Conservation (phyloP, 1,139 yeast genomes). For the Diutina neorugosa region DNA sequence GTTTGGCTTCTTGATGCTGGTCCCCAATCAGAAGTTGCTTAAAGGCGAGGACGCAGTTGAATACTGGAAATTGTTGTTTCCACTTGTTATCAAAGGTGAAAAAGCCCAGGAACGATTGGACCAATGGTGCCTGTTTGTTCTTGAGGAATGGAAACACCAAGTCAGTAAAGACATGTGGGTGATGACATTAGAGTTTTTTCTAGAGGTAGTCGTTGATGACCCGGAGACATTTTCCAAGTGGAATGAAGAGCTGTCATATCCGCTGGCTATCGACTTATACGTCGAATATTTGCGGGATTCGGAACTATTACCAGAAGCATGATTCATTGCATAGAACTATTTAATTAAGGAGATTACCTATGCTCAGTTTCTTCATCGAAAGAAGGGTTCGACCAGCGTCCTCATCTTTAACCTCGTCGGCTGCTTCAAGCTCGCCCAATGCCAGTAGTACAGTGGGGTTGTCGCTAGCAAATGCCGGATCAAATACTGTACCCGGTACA, state of each 20-base stretch:
- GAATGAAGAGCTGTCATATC: constrained; percentile 86
- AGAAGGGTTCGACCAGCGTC: constrained; percentile 4
- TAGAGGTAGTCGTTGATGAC: constrained; percentile 36
- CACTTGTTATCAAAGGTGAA: constrained; percentile 4
- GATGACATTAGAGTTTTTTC: constrained; percentile 63
- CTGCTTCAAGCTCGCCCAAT: not conserved
- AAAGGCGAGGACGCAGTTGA: constrained; percentile 54
- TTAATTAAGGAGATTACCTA: constrained; percentile 2
- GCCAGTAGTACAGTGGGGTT: not conserved
- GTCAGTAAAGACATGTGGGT: constrained; percentile 74
- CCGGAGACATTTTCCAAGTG: constrained; percentile 38
- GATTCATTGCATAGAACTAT: not conserved
- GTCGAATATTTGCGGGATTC: constrained; percentile 45
- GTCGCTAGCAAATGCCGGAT: not conserved
- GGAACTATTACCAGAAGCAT: not conserved
- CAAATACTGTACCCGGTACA: not conserved
- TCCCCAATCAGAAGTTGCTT: constrained; percentile 42
- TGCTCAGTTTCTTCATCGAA: constrained; percentile 4
- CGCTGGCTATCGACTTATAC: constrained; percentile 74
- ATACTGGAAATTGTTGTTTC: constrained; percentile 66
- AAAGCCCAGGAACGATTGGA: constrained; percentile 16
- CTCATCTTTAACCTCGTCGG: not conserved
- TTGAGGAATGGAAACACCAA: constrained; percentile 23
- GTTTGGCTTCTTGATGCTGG: constrained; percentile 51
- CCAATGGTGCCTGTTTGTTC: constrained; percentile 43